Base-by-base conservation (phyloP, 352 stramenopile genomes). In the Pythium brassicae region DNA sequence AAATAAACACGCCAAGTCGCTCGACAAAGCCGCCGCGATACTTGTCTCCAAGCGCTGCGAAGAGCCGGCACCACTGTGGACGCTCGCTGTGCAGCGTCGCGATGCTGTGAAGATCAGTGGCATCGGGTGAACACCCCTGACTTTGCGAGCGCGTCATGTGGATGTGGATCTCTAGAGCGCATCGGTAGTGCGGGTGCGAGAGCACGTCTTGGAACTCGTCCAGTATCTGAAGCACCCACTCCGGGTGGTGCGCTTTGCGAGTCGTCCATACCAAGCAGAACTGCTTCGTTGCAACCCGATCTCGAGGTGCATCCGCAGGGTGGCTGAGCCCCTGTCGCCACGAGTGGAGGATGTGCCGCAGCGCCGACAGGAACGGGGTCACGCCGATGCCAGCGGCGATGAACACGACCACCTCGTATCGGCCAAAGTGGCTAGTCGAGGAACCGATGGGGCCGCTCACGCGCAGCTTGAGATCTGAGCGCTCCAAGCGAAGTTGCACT, bases 311-410 rank as follows among this genome's bases (percentile, higher is more conserved):
- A 4, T 37, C 11, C 9, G 26, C 17, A n/a, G 25, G 26, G 9
- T 29, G 1, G 5, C 12, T 26, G n/a, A 53, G 47, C 14, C 22
- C 48, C 53, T 37, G 55, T 27, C 23, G 39, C 57, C 59, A 73
- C 44, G 59, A 50, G 39, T 72, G 59, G 25, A 84, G 63, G 25
- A 75, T 48, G 35, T 78, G 63, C 7, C 73, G 70, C n/a, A 83
- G n/a, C 1, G 75, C 56, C 10, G 72, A 78, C 50, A 78, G 50
- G 37, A 78, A 81, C 14, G 72, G 75, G 1, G 70, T 76, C 20
- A 85, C 50, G 9, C 72, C 72, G 12, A 83, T 57, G 11, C 72
- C 75, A 26, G 65, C 55, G 0, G 61, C 66, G 15, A 81, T n/a
- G 25, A 83, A 55, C 19, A 62, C 46, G 9, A 83, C 59, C 3